Percentiles rank a stretch among this genome's conserved stretches.
Evolutionary conservation across 768 basidiomycete genomes (phyloP).

Genomic region (Termitomyces sp.): DNA sequence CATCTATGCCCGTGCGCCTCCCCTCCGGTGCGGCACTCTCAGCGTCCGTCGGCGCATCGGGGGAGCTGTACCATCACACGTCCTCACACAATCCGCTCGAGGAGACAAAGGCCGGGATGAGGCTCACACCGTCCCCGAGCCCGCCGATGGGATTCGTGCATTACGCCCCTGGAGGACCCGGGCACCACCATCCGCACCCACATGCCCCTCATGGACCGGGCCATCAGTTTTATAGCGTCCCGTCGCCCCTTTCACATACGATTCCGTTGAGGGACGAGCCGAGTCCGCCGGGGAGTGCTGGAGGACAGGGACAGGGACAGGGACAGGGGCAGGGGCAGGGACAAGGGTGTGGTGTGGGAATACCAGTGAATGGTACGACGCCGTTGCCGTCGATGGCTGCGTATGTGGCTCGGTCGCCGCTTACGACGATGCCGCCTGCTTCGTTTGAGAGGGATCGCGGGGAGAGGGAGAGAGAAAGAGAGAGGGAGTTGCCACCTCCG

Average conservation of each 20-base stretch:
- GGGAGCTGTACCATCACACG: constrained; percentile 55
- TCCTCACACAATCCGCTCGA: no score
- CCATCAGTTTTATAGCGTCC: constrained; percentile 41
- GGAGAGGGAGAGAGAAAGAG: constrained; percentile 44
- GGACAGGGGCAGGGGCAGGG: constrained; percentile 3
- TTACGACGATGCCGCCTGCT: constrained; percentile 36
- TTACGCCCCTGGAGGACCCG: constrained; percentile 43
- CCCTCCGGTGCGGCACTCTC: constrained; percentile 49
- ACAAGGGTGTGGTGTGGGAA: constrained; percentile 18
- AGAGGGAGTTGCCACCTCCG: constrained; percentile 43
- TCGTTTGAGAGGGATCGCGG: constrained; percentile 56
- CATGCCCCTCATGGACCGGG: constrained; percentile 18
- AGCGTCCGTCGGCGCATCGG: constrained; percentile 54
- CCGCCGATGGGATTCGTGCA: constrained; percentile 63
- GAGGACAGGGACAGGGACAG: not conserved
- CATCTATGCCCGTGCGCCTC: constrained; percentile 40
- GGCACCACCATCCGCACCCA: constrained; percentile 30
- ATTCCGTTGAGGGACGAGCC: constrained; percentile 26
- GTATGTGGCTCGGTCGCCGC: constrained; percentile 35
- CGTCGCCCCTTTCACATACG: constrained; percentile 52
- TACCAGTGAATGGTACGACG: not conserved
- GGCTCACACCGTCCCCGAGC: constrained; percentile 62
- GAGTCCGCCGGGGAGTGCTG: not conserved
- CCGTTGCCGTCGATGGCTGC: constrained; percentile 18
- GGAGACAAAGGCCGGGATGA: constrained; percentile 33